phyloP scores from a whole-genome alignment of 2,329 filamentous ascomycete genomes.

The Fusarium pseudograminearum region DNA sequence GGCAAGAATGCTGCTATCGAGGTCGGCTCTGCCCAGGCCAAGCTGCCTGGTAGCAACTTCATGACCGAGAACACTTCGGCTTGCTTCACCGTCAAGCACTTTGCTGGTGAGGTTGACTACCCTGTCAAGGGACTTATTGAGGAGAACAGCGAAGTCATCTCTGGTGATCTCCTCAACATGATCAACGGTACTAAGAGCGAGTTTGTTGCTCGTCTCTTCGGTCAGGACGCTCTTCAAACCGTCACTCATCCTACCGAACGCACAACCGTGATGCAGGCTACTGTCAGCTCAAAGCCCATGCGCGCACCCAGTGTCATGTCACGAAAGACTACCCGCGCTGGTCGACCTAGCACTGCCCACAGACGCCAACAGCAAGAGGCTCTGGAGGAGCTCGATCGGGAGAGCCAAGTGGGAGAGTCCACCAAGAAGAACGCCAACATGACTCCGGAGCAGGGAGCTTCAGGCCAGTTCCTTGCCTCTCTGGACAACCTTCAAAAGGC shows the following conservation, averaged over 20 bases:
- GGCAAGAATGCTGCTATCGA: constrained; percentile 92
- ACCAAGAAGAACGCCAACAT: constrained; percentile 58
- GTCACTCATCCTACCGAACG: constrained; percentile 93
- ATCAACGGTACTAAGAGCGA: constrained; percentile 88
- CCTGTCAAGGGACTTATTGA: constrained; percentile 87
- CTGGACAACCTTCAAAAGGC: constrained; percentile 93
- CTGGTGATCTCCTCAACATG: constrained; percentile 94
- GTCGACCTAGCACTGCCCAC: constrained; percentile 50
- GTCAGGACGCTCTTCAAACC: constrained; percentile 94
- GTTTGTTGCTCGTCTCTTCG: constrained; percentile 91
- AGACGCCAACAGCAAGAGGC: constrained; percentile 58
- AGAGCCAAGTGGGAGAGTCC: constrained; percentile 61
- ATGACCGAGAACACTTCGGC: constrained; percentile 83
- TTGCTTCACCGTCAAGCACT: constrained; percentile 92
- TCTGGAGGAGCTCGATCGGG: constrained; percentile 61
- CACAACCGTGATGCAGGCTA: constrained; percentile 92
- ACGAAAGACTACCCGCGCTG: constrained; percentile 70
- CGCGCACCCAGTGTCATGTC: constrained; percentile 93
- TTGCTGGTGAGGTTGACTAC: constrained; percentile 96
- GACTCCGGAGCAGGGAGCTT: constrained; percentile 82
- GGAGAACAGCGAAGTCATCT: constrained; percentile 96
- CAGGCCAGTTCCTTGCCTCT: constrained; percentile 89
- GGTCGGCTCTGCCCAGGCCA: constrained; percentile 79
- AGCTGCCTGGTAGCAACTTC: constrained; percentile 90
- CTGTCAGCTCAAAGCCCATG: constrained; percentile 94